Percentiles rank a stretch among this genome's conserved stretches.
These are phyloP conservation scores for Monosporascus ibericus DNA, from an alignment of 2,329 filamentous ascomycete genomes.

Conservation along the genomic window DNA sequence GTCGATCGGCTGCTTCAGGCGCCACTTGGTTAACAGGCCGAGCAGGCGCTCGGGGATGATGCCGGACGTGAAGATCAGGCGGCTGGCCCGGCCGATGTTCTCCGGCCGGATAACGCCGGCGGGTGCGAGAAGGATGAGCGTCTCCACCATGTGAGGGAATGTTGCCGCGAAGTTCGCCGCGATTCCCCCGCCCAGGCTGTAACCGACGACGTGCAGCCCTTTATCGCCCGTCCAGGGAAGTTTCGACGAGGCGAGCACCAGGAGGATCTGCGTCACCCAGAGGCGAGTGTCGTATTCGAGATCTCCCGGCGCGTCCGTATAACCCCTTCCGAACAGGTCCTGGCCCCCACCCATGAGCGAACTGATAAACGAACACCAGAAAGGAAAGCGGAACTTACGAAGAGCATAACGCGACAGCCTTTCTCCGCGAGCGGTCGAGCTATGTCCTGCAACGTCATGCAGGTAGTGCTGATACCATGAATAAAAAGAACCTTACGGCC, in stretches of 20 bases:
- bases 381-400: conserved; percentile 43
- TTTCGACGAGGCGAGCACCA: conserved; percentile 63
- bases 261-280: conserved; percentile 66
- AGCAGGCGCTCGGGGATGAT: conserved; percentile 48
- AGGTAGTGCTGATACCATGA: conserved; percentile 80
- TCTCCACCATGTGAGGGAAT: conserved; percentile 64
- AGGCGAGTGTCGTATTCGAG: conserved; percentile 68
- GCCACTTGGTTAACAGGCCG: conserved; percentile 38
- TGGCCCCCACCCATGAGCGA: conserved; percentile 14
- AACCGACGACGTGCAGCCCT: conserved; percentile 65
- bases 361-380: not conserved
- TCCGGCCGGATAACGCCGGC: conserved; percentile 62
- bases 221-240: conserved; percentile 57
- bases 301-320: conserved; percentile 57
- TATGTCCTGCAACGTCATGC: conserved; percentile 62
- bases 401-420: conserved; percentile 76
- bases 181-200: conserved; percentile 77
- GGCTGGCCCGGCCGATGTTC: conserved; percentile 43
- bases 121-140: conserved; percentile 72
- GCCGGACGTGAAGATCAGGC: conserved; percentile 49
- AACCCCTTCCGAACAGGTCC: conserved; percentile 66
- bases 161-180: conserved; percentile 66
- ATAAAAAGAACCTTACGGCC: conserved; percentile 72
- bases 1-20: conserved; percentile 47
- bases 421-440: conserved; percentile 60